Percentiles rank a stretch among this genome's conserved stretches.
These are phyloP conservation scores for Wickerhamomyces subpelliculosus DNA, from an alignment of 805 yeast species.

Conservation along the genomic window DNA sequence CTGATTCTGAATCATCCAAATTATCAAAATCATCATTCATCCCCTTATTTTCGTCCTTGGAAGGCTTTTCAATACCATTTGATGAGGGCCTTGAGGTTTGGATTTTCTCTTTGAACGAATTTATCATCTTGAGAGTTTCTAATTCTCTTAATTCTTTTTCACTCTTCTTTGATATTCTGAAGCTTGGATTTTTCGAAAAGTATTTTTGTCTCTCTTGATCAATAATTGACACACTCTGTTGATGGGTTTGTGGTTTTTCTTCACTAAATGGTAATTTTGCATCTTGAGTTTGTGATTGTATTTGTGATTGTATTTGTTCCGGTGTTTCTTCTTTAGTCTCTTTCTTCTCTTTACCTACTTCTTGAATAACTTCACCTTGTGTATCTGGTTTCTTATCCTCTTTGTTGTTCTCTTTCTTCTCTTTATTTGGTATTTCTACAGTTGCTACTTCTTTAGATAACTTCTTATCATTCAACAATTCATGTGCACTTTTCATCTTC, in stretches of 20 bases:
- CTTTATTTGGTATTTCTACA: not conserved
- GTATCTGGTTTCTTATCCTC: too few species aligned
- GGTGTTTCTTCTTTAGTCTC: not conserved
- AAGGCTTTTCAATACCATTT: not conserved
- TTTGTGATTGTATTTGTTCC: not conserved
- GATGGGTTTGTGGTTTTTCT: too few species aligned
- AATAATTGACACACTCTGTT: too few species aligned
- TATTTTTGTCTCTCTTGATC: too few species aligned
- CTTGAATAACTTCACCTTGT: too few species aligned
- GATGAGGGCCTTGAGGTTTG: not conserved
- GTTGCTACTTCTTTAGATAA: slow-evolving; percentile 5
- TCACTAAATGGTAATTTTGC: too few species aligned
- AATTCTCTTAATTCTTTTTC: slow-evolving; percentile 18
- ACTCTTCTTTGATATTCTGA: too few species aligned
- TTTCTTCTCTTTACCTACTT: not conserved
- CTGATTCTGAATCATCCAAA: slow-evolving; percentile 15
- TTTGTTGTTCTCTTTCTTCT: too few species aligned
- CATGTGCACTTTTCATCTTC: slow-evolving; percentile 38
- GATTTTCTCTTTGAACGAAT: slow-evolving; percentile 21
- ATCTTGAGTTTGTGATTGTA: too few species aligned
- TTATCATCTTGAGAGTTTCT: slow-evolving; percentile 21
- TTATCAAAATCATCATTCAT: slow-evolving; percentile 14
- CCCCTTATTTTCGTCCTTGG: not conserved
- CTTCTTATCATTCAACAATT: slow-evolving; percentile 23
- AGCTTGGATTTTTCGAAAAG: too few species aligned